These are phyloP conservation scores for Fraxinus cuspidata DNA, from an alignment of 257 asterid genomes.

Conservation along the genomic window DNA sequence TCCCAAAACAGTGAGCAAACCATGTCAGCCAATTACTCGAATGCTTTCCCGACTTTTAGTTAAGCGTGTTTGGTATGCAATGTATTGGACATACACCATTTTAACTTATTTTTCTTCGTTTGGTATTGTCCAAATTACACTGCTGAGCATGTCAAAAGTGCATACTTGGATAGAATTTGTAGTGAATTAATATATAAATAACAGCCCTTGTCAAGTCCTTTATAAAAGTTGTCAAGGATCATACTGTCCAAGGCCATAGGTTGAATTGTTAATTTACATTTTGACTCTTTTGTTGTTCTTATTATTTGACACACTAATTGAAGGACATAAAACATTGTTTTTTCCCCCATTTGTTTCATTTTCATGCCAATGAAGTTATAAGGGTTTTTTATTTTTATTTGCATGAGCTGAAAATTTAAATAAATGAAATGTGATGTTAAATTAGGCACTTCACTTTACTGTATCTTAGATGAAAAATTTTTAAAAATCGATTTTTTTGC, in stretches of 20 bases:
- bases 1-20: slow-evolving; percentile 32
- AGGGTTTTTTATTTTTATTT: too few relatives aligned
- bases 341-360: neutral
- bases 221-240: neutral
- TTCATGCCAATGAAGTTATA: neutral
- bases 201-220: slow-evolving; percentile 21
- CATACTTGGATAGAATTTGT: slow-evolving; percentile 22
- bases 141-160: slow-evolving; percentile 1
- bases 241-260: slow-evolving; percentile 25
- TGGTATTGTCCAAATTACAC: neutral
- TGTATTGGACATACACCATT: neutral
- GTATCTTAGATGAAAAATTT: too few relatives aligned
- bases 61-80: neutral
- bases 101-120: neutral
- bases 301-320: neutral
- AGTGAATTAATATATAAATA: slow-evolving; percentile 16
- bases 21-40: slow-evolving; percentile 46
- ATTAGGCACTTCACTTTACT: too few relatives aligned
- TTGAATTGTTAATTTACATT: slow-evolving; percentile 25
- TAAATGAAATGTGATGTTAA: too few relatives aligned
- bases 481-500: too few relatives aligned
- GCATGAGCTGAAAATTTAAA: too few relatives aligned
- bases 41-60: slow-evolving; percentile 35
- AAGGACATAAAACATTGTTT: neutral
- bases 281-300: slow-evolving; percentile 21